Evolutionary conservation across 2,329 filamentous ascomycete species (phyloP).

Genomic region (Scorias spongiosa): DNA sequence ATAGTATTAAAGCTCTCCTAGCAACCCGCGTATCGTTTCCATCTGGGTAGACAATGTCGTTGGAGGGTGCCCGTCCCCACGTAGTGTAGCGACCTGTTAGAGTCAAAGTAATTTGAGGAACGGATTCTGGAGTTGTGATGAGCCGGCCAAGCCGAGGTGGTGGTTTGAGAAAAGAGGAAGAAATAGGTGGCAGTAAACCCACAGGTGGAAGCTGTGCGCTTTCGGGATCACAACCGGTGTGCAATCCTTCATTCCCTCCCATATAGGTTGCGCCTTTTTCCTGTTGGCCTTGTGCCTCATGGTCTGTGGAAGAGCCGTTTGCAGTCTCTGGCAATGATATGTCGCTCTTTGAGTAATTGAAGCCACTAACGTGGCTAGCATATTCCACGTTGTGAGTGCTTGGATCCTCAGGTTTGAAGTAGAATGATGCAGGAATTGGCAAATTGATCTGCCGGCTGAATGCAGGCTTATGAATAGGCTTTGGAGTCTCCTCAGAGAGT

Average conservation of each 20-base stretch:
- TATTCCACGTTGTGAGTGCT: conserved; percentile 32
- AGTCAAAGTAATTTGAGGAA: conserved; percentile 46
- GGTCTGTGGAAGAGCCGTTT: conserved; percentile 10
- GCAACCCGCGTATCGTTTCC: conserved; percentile 56
- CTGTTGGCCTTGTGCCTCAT: conserved; percentile 8
- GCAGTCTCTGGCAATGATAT: conserved; percentile 2
- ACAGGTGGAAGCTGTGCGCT: neutral
- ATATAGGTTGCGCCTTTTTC: neutral
- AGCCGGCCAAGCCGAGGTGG: conserved; percentile 46
- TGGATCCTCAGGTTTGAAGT: conserved; percentile 27
- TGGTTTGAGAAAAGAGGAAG: conserved; percentile 21
- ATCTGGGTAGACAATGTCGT: conserved; percentile 52
- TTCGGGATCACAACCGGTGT: neutral
- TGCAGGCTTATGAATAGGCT: conserved; percentile 7
- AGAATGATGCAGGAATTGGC: conserved; percentile 29
- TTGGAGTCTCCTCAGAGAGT: conserved; percentile 13
- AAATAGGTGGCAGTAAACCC: neutral
- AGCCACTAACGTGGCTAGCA: conserved; percentile 29
- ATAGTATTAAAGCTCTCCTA: conserved; percentile 64
- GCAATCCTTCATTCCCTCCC: too few relatives aligned
- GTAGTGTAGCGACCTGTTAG: conserved; percentile 53
- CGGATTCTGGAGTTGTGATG: conserved; percentile 49
- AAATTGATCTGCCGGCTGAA: conserved; percentile 31
- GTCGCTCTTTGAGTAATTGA: conserved; percentile 7
- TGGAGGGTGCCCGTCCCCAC: conserved; percentile 59